Evolutionary conservation across 495 filamentous ascomycete genomes (phyloP).

Genomic region (Penicillium roqueforti): DNA sequence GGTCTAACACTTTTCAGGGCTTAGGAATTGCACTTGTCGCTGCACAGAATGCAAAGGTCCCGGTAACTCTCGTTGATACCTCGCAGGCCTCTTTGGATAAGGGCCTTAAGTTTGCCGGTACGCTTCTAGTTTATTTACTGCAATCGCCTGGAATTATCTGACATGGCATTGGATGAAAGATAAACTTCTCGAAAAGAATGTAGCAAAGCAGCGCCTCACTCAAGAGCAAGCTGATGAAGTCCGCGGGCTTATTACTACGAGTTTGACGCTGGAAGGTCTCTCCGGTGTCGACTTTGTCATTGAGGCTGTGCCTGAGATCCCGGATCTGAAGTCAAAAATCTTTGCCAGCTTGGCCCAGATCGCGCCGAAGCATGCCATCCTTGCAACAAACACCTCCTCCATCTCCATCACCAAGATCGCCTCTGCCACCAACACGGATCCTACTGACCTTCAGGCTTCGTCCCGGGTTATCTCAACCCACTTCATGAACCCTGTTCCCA

Average conservation of each 20-base stretch:
- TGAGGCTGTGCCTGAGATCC: conserved; percentile 94
- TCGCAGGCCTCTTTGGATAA: conserved; percentile 87
- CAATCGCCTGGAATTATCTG: not conserved
- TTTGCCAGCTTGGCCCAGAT: conserved; percentile 82
- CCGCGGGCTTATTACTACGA: conserved; percentile 61
- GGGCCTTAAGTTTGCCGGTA: conserved; percentile 85
- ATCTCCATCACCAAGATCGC: conserved; percentile 97
- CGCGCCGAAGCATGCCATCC: conserved; percentile 79
- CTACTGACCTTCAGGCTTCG: conserved; percentile 72
- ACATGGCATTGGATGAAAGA: conserved; percentile 47
- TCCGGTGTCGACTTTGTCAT: conserved; percentile 93
- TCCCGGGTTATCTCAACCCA: conserved; percentile 92
- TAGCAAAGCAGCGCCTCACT: conserved; percentile 76
- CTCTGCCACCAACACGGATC: conserved; percentile 70
- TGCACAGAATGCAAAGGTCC: conserved; percentile 75
- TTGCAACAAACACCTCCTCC: conserved; percentile 96
- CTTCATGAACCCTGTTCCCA: conserved; percentile 98
- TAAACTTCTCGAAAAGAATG: conserved; percentile 87
- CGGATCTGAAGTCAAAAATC: conserved; percentile 78
- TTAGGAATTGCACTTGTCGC: conserved; percentile 95
- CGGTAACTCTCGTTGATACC: conserved; percentile 82
- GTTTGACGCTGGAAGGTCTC: conserved; percentile 72
- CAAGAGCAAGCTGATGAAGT: conserved; percentile 69
- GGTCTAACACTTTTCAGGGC: conserved; percentile 54
- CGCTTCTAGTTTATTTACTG: not conserved